Evolutionary conservation across 75 land plant genomes (phyloP), one percentile per base, ranked within the genome.

Genomic region (Gnetum montanum): DNA sequence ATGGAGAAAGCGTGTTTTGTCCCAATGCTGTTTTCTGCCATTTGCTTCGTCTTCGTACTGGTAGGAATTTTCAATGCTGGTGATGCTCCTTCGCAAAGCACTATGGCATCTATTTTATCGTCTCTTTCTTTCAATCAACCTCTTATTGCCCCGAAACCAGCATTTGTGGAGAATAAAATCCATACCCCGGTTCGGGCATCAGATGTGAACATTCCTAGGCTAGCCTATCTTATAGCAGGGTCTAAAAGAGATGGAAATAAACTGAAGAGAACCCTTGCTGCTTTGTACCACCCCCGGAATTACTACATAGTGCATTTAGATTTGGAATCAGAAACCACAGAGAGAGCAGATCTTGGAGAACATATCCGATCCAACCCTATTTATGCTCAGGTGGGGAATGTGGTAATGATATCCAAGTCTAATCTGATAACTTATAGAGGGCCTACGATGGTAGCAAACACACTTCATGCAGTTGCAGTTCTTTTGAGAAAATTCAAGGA

Each of bases 401-500:
- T 72, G 25, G 30, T 49, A n/a, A 59, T 72, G 35, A 22, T 72
- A 11, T 13, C 58, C 4, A 63, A 71, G 22, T 65, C 75, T 16
- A 72, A 72, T 31, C 70, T 72, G 45, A 66, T 72, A 3, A 72
- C 75, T 18, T 72, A 72, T 43, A 54, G 74, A 51, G 75, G 75
- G 4, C 70, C 75, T 12, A 69, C 75, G 2, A 72, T 72, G 75
- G 63, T 72, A 10, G 58, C 75, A 3, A 69, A 69, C 41, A 72
- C 75, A 20, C 73, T 72, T 30, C 75, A 72, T 30, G 75, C 75
- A 10, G 74, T 65, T 8, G 60, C 75, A 7, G 62, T 72, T 45
- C 60, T 72, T 30, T 57, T 72, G 40, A 70, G 64, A 30, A 60
- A 60, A 38, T 35, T 46, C 22, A 49, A 63, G 38, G 65, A 69